Evolutionary conservation across 2,329 filamentous ascomycete genomes (phyloP).

Genomic region (Mycosphaerella arachidis): DNA sequence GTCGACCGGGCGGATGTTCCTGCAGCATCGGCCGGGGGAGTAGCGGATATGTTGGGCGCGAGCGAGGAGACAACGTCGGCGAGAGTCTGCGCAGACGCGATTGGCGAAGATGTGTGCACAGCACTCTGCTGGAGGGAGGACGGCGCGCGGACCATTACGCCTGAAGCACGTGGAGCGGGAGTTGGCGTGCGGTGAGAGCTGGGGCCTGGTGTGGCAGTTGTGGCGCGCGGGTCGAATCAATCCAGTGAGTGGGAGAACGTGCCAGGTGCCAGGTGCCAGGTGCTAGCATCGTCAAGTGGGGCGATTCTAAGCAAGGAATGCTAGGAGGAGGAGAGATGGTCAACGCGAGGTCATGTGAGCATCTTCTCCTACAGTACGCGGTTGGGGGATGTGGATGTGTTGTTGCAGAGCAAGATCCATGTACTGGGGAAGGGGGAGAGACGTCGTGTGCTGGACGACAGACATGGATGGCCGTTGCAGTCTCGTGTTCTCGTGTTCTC

Average conservation of each 20-base stretch:
- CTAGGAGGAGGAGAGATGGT: background rate
- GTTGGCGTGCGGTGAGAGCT: background rate
- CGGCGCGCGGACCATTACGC: background rate
- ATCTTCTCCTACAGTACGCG: background rate
- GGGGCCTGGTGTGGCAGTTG: background rate
- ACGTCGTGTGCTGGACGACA: background rate
- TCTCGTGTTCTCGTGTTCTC: no score
- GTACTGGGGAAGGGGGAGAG: background rate
- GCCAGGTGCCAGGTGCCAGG: background rate
- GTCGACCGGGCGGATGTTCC: slow-evolving; percentile 19
- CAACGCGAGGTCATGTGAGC: background rate
- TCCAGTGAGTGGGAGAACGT: background rate
- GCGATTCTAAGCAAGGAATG: background rate
- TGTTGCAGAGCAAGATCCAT: background rate
- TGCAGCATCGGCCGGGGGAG: slow-evolving; percentile 12
- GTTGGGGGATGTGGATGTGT: background rate
- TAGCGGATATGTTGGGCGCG: slow-evolving; percentile 3
- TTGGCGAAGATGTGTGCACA: slow-evolving; percentile 1
- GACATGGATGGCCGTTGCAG: background rate
- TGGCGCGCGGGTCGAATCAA: background rate
- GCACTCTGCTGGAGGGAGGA: background rate
- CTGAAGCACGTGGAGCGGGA: background rate
- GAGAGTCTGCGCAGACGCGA: slow-evolving; percentile 1
- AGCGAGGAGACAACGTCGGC: slow-evolving; percentile 4
- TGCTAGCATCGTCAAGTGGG: background rate